Evolutionary conservation across 768 basidiomycete genomes (phyloP).

Genomic region (Heimioporus sp.): DNA sequence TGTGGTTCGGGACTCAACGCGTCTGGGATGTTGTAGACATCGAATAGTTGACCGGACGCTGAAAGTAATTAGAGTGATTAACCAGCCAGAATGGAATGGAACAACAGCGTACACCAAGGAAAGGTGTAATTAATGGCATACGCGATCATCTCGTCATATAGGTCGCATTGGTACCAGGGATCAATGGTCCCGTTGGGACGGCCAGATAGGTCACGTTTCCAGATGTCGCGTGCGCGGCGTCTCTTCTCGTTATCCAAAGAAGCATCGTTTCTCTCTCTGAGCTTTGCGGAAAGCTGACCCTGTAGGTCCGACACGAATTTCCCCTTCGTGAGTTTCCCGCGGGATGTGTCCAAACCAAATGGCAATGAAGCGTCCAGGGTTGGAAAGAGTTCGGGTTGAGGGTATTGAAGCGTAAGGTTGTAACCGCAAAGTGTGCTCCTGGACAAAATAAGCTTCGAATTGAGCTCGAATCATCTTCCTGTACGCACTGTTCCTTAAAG

Average conservation of each 20-base stretch:
- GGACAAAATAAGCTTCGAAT: neutral
- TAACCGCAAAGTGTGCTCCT: constrained; percentile 60
- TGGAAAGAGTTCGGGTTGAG: constrained; percentile 40
- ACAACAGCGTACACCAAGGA: constrained; percentile 46
- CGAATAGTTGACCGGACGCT: constrained; percentile 6
- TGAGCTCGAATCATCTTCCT: neutral
- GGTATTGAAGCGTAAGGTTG: constrained; percentile 64
- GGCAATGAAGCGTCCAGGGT: constrained; percentile 26
- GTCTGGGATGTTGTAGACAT: constrained; percentile 5
- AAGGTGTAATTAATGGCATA: constrained; percentile 70
- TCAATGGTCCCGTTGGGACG: constrained; percentile 58
- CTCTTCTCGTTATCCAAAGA: constrained; percentile 20
- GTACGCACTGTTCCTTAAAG: constrained; percentile 60
- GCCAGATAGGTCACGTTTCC: constrained; percentile 48
- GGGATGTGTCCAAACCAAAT: neutral
- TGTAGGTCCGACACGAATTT: constrained; percentile 10
- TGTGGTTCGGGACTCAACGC: constrained; percentile 42
- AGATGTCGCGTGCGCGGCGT: constrained; percentile 17
- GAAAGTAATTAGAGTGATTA: neutral
- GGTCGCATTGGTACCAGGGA: constrained; percentile 59
- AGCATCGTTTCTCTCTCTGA: constrained; percentile 14
- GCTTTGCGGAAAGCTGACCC: constrained; percentile 2
- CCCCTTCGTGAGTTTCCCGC: constrained; percentile 6
- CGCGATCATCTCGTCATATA: constrained; percentile 61
- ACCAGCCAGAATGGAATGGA: neutral